A percentile compares a stretch with the other conserved stretches of the same genome.
These are phyloP conservation scores for Filobasidium floriforme DNA, from an alignment of 768 basidiomycete genomes.

Conservation along the genomic window DNA sequence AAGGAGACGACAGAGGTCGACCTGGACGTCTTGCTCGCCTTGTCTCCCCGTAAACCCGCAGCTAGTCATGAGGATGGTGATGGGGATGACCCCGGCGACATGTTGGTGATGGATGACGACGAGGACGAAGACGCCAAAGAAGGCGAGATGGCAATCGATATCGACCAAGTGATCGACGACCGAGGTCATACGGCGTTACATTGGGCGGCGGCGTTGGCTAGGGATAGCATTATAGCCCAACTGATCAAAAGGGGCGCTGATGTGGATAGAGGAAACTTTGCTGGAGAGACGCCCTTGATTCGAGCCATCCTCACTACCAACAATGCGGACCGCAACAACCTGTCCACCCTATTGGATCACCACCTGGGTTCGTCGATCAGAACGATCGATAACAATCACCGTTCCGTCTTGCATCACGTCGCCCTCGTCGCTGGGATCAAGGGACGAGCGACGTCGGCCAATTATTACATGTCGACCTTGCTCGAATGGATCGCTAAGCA, in stretches of 20 bases:
- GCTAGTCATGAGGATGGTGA: background rate
- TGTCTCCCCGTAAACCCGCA: background rate
- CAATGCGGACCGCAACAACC: slow-evolving; percentile 67
- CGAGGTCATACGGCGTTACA: slow-evolving; percentile 92
- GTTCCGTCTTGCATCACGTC: slow-evolving; percentile 85
- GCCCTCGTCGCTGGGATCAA: slow-evolving; percentile 84
- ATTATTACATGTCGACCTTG: slow-evolving; percentile 85
- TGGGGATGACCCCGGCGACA: background rate
- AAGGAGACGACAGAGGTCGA: slow-evolving; percentile 30
- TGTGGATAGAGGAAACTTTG: slow-evolving; percentile 79
- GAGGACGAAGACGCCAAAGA: background rate
- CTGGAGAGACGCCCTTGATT: slow-evolving; percentile 89
- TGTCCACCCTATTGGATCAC: slow-evolving; percentile 57
- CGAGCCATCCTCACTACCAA: slow-evolving; percentile 84
- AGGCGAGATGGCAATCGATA: slow-evolving; percentile 48
- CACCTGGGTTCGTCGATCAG: slow-evolving; percentile 66
- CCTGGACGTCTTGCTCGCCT: slow-evolving; percentile 14
- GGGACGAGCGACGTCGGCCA: slow-evolving; percentile 70
- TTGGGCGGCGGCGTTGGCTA: slow-evolving; percentile 77
- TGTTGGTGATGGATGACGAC: background rate
- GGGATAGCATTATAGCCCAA: slow-evolving; percentile 59
- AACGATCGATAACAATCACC: slow-evolving; percentile 77
- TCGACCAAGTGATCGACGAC: slow-evolving; percentile 84
- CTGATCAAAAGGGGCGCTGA: slow-evolving; percentile 76
- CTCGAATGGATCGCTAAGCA: slow-evolving; percentile 75